Base-by-base conservation (phyloP, 805 yeast genomes). In the Tetrapisispora fleetii region DNA sequence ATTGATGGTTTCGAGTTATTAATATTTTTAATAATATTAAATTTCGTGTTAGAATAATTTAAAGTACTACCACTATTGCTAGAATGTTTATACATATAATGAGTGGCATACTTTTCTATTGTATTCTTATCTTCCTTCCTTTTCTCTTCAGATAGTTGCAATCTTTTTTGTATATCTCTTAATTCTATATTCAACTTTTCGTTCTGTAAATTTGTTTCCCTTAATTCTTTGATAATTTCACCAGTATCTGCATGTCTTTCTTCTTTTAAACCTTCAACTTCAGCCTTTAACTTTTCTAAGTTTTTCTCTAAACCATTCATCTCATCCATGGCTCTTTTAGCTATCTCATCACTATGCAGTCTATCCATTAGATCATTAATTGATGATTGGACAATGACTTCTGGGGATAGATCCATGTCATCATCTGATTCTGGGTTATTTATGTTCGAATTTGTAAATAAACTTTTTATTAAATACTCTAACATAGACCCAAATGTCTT, bases 301-400 rank as follows among this genome's bases (percentile, higher is more conserved):
- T 47, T 80, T 73, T 71, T 79, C 70, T 47, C 78, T 78, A 60
- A 78, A 79, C 50, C 80, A 65, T 41, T 73, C 77, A 57, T 75
- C 74, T 36, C 81, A 72, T 48, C 77, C 88, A 70, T 74, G 52
- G 96, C 95, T 51, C 84, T 74, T 46, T 80, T 73, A 13, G 95
- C 95, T 67, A 83, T 81, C 47, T 87, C 95, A 62, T 91, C 96
- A 0, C 96, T 85, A 55, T 81, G 81, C 59, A 90, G 72, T 27
- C 85, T 75, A 40, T 87, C 81, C 50, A 79, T 72, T 42, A 91
- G 69, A 48, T 80, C 72, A 58, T 85, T 88, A 35, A 90, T 80
- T 1, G 95, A 86, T 43, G 85, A 78, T 47, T 83, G 85, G 54
- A 87, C 73, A 16, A 86, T 79, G n/a, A 81, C 72, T 43, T 81